Evolutionary conservation across 345 rosid genomes (phyloP).

Genomic region (Barbarea vulgaris): DNA sequence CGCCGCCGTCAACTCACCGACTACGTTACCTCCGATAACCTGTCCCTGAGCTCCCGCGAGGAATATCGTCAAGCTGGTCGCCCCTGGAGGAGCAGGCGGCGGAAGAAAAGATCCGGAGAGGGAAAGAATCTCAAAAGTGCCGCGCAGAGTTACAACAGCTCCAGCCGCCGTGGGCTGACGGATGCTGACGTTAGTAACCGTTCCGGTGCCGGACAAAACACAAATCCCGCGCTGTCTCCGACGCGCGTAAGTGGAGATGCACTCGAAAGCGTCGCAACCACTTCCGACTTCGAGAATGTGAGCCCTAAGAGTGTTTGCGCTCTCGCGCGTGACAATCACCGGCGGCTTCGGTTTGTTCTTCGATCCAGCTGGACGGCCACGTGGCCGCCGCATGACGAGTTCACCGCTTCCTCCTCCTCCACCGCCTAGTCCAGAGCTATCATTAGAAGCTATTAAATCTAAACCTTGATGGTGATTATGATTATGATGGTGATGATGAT

Average conservation of each 20-base stretch:
- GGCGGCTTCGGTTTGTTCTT: slow-evolving; percentile 94
- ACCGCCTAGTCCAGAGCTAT: slow-evolving; percentile 36
- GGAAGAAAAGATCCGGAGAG: slow-evolving; percentile 91
- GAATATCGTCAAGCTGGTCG: slow-evolving; percentile 84
- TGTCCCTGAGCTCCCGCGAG: slow-evolving; percentile 93
- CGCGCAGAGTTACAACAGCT: slow-evolving; percentile 75
- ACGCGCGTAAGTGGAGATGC: slow-evolving; percentile 85
- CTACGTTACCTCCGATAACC: slow-evolving; percentile 92
- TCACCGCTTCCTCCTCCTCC: slow-evolving; percentile 57
- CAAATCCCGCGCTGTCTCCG: slow-evolving; percentile 93
- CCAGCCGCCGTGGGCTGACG: slow-evolving; percentile 89
- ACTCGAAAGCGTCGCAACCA: slow-evolving; percentile 89
- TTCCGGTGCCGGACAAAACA: slow-evolving; percentile 81
- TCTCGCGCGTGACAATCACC: slow-evolving; percentile 90
- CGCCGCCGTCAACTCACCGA: slow-evolving; percentile 87
- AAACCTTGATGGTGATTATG: slow-evolving; percentile 40
- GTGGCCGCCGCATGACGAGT: slow-evolving; percentile 68
- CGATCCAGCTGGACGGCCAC: slow-evolving; percentile 94
- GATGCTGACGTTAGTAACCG: slow-evolving; percentile 87
- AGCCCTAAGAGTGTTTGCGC: slow-evolving; percentile 94
- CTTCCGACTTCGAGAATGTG: slow-evolving; percentile 93
- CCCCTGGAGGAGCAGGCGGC: slow-evolving; percentile 95
- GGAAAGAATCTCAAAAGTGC: slow-evolving; percentile 92
- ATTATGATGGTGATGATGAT: slow-evolving; percentile 35
- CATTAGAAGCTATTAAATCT: slow-evolving; percentile 33